Base-by-base conservation (phyloP, 2,329 filamentous ascomycete species). In the Phialophora verrucosa region DNA sequence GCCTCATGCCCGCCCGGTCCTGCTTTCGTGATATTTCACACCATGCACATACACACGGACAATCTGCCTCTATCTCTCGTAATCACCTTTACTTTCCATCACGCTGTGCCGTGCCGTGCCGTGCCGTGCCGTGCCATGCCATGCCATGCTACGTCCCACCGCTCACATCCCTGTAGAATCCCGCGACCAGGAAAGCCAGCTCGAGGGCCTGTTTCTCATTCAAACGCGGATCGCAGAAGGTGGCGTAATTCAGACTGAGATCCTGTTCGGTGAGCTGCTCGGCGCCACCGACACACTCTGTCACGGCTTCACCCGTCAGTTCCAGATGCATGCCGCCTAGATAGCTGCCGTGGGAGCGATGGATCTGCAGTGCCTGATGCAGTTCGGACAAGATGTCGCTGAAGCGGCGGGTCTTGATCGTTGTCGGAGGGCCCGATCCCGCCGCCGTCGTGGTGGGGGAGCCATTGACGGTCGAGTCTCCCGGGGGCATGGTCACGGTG, bases 191-290 rank as follows among this genome's bases (percentile, higher is more conserved):
- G 78, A 99, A 99, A 0, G 95, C 93, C 77, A 98, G 79, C 82
- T 99, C 95, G 14, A 99, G 84, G 0, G 95, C 93, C 82, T 99
- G 95, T 82, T 98, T 97, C 84, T 98, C 95, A 76, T 99, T 99
- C 72, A 99, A 81, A 27, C 95, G 83, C 4, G 95, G 95, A 77
- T 99, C 95, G 78, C 95, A 99, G 82, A 94, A 98, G 44, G 91
- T 96, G 4, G 93, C 96, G 79, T 99, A 99, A 74, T 97, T 93
- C 70, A 92, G 86, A 2, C 90, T 90, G 73, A 99, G 77, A 75
- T 97, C 94, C 69, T 95, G 91, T 78, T 98, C 95, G 42, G 87
- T 91, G 66, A 98, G 81, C 0, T 90, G 91, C 75, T 92, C 92
- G 69, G 92, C 94, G 23, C 95, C 95, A 64, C 95, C 93, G 0